phyloP scores from a whole-genome alignment of 192 early-diverging fungal species.

The Martensiomyces pterosporus region DNA sequence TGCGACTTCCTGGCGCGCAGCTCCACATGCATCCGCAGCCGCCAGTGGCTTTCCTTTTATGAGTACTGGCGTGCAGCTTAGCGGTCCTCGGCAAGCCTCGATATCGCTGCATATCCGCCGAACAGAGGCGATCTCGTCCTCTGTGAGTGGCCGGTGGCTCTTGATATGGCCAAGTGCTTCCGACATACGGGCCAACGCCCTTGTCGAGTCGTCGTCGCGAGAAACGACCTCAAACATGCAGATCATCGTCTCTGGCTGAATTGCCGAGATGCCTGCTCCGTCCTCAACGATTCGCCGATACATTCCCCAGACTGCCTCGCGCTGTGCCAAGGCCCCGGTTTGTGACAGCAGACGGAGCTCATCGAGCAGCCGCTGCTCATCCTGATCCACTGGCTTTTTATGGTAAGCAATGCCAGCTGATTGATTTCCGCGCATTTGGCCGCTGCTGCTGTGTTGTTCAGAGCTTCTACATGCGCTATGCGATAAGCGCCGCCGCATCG shows the following conservation, averaged over 20 bases:
- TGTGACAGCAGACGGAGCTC: constrained; percentile 11
- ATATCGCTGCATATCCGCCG: constrained; percentile 30
- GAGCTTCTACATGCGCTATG: too few species aligned
- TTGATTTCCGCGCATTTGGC: not conserved
- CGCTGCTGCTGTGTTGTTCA: too few species aligned
- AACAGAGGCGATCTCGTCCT: constrained; percentile 12
- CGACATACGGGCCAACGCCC: constrained; percentile 23
- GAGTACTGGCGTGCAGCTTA: not conserved
- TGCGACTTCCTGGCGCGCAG: too few species aligned
- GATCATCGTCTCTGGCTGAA: constrained; percentile 14
- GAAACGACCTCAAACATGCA: constrained; percentile 26
- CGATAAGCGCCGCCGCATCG: too few species aligned
- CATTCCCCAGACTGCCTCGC: constrained; percentile 30
- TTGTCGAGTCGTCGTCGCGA: constrained; percentile 12
- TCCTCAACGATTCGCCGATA: constrained; percentile 13
- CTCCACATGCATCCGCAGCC: too few species aligned
- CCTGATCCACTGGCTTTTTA: not conserved
- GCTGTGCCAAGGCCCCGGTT: constrained; percentile 13
- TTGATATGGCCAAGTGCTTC: constrained; percentile 7
- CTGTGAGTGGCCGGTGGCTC: constrained; percentile 6
- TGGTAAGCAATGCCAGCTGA: too few species aligned
- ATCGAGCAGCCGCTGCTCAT: constrained; percentile 1
- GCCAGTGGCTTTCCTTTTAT: too few species aligned
- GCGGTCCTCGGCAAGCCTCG: too few species aligned
- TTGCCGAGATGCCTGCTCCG: not conserved